Evolutionary conservation across 1,284 basidiomycete species (phyloP).

Genomic region (Boletus mariae): DNA sequence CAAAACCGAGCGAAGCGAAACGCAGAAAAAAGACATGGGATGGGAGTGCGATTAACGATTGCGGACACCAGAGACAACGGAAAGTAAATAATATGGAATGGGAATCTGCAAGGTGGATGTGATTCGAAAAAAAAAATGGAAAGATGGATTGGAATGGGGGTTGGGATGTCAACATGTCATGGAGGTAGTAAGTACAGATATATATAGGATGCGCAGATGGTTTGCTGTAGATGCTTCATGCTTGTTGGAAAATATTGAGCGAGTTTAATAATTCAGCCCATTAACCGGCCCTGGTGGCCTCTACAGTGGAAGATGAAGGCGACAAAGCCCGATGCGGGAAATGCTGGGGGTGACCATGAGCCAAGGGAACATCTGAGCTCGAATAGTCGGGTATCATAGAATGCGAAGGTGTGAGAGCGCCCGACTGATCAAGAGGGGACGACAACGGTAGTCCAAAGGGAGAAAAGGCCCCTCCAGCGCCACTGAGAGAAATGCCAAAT

Average conservation of each 20-base stretch:
- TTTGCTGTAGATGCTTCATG: conserved; percentile 40
- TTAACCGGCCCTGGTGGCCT: conserved; percentile 48
- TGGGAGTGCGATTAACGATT: conserved; percentile 31
- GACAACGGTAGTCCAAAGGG: conserved; percentile 57
- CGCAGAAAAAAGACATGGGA: conserved; percentile 13
- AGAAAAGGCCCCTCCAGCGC: conserved; percentile 44
- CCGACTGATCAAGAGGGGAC: conserved; percentile 31
- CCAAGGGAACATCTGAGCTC: conserved; percentile 43
- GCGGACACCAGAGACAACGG: conserved; percentile 18
- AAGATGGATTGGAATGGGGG: conserved; percentile 24
- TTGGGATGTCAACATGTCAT: conserved; percentile 36
- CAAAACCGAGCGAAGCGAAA: conserved; percentile 14
- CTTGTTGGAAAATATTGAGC: conserved; percentile 36
- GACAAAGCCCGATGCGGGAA: conserved; percentile 47
- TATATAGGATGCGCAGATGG: conserved; percentile 39
- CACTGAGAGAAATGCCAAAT: conserved; percentile 32
- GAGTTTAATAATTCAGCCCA: conserved; percentile 37
- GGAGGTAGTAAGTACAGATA: conserved; percentile 37
- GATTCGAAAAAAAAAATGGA: conserved; percentile 19
- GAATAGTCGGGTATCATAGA: conserved; percentile 61
- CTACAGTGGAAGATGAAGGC: conserved; percentile 51
- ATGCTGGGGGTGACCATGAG: conserved; percentile 42
- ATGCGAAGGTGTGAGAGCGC: conserved; percentile 41
- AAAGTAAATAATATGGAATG: conserved; percentile 32
- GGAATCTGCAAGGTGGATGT: conserved; percentile 30